Conservation (phyloP, 306 rosid species). For the Malus sieversii region DNA sequence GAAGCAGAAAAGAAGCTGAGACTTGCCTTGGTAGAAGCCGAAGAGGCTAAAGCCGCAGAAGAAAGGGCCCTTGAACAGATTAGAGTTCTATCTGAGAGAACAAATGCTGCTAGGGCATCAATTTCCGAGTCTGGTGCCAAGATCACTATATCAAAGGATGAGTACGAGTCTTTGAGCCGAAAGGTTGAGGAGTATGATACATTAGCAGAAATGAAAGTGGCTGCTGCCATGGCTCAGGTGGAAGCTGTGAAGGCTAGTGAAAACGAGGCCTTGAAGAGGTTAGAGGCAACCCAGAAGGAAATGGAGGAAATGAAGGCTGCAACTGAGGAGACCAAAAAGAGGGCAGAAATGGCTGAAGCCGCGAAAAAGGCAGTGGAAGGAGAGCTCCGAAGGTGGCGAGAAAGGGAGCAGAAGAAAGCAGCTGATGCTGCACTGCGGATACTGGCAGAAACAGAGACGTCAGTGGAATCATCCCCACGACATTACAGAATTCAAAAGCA, state of each 20-base stretch:
- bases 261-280: slow-evolving; percentile 58
- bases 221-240: slow-evolving; percentile 92
- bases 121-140: slow-evolving; percentile 73
- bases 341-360: slow-evolving; percentile 91
- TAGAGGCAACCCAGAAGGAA: slow-evolving; percentile 73
- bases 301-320: slow-evolving; percentile 66
- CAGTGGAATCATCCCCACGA: slow-evolving; percentile 59
- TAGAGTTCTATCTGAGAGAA: slow-evolving; percentile 56
- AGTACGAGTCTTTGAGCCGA: slow-evolving; percentile 65
- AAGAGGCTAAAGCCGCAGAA: slow-evolving; percentile 78
- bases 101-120: slow-evolving; percentile 81
- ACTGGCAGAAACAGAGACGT: slow-evolving; percentile 55
- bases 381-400: slow-evolving; percentile 87
- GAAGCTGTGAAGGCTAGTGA: slow-evolving; percentile 99
- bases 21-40: slow-evolving; percentile 70
- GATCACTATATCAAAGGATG: slow-evolving; percentile 77
- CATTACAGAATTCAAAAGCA: slow-evolving; percentile 57
- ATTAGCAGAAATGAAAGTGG: slow-evolving; percentile 87
- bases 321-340: slow-evolving; percentile 63
- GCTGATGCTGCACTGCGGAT: slow-evolving; percentile 85
- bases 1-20: slow-evolving; percentile 69
- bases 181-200: slow-evolving; percentile 86
- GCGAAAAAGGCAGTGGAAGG: slow-evolving; percentile 91
- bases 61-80: slow-evolving; percentile 72
- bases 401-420: slow-evolving; percentile 85